Evolutionary conservation across 2,329 filamentous ascomycete genomes (phyloP).

Genomic region (Pseudocercospora macadamiae): DNA sequence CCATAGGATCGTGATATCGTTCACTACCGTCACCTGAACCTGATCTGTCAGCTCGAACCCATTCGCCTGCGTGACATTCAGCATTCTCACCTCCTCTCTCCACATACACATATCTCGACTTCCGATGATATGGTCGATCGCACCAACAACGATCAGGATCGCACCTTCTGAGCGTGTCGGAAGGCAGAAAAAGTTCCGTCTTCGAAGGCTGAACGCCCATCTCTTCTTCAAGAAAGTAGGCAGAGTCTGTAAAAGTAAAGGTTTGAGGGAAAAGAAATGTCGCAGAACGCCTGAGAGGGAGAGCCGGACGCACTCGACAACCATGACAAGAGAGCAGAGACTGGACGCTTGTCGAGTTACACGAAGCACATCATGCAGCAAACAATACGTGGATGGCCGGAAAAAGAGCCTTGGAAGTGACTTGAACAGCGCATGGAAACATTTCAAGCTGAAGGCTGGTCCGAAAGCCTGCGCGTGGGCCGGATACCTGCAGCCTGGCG

Average conservation of each 20-base stretch:
- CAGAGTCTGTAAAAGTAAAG: background rate
- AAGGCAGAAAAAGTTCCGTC: conserved; percentile 31
- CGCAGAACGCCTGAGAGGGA: background rate
- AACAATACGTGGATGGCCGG: background rate
- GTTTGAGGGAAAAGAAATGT: background rate
- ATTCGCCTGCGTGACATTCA: too few species aligned
- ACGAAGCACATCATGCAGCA: conserved; percentile 1
- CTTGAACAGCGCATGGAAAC: conserved; percentile 3
- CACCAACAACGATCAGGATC: conserved; percentile 29
- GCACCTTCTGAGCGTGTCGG: conserved; percentile 31
- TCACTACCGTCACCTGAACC: conserved; percentile 26
- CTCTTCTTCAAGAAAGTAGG: background rate
- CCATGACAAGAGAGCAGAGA: background rate
- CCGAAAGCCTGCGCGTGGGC: background rate
- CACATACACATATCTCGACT: conserved; percentile 30
- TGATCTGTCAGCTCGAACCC: too few species aligned
- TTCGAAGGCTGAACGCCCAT: conserved; percentile 34
- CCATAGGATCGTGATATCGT: conserved; percentile 29
- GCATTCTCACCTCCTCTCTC: conserved; percentile 25
- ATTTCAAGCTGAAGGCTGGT: background rate
- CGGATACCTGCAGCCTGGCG: background rate
- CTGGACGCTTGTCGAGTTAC: background rate
- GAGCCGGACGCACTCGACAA: background rate
- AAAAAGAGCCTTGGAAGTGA: background rate
- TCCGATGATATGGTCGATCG: conserved; percentile 23